phyloP scores from a whole-genome alignment of 2,329 filamentous ascomycete genomes.

The Neoarthrinium moseri region DNA sequence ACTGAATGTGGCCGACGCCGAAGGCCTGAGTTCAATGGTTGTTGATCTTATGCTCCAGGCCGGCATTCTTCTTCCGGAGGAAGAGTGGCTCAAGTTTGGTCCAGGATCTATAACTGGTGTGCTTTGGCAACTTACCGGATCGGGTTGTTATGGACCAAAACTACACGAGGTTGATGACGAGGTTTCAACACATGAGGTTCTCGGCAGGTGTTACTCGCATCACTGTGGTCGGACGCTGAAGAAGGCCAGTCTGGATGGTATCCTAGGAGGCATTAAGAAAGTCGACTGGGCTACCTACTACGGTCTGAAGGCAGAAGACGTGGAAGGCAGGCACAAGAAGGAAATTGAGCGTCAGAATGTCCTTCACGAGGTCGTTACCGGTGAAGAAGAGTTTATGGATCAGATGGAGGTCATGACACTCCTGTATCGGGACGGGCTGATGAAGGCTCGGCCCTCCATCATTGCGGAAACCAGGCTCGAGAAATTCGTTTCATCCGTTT shows the following conservation, averaged over 20 bases:
- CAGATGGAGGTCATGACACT: constrained; percentile 82
- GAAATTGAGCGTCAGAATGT: constrained; percentile 93
- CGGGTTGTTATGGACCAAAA: constrained; percentile 85
- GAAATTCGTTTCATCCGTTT: constrained; percentile 81
- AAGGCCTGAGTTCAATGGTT: constrained; percentile 76
- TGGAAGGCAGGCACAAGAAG: constrained; percentile 73
- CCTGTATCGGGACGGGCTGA: constrained; percentile 81
- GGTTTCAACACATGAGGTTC: constrained; percentile 44
- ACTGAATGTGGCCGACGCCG: constrained; percentile 97
- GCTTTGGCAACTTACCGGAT: constrained; percentile 87
- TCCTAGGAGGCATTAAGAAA: constrained; percentile 66
- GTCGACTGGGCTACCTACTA: constrained; percentile 92
- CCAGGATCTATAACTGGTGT: constrained; percentile 81
- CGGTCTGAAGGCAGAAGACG: constrained; percentile 73
- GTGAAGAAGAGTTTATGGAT: constrained; percentile 87
- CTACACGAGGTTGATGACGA: constrained; percentile 63
- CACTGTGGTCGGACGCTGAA: constrained; percentile 93
- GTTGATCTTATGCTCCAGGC: constrained; percentile 77
- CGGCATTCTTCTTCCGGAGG: constrained; percentile 78
- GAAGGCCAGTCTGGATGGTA: constrained; percentile 83
- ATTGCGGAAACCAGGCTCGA: constrained; percentile 75
- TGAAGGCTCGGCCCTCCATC: constrained; percentile 71
- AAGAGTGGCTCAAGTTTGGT: constrained; percentile 97
- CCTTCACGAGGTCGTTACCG: constrained; percentile 90
- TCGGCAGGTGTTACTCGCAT: constrained; percentile 85